Base-by-base conservation (phyloP, 2,329 filamentous ascomycete species). In the Cercospora zeae-maydis region DNA sequence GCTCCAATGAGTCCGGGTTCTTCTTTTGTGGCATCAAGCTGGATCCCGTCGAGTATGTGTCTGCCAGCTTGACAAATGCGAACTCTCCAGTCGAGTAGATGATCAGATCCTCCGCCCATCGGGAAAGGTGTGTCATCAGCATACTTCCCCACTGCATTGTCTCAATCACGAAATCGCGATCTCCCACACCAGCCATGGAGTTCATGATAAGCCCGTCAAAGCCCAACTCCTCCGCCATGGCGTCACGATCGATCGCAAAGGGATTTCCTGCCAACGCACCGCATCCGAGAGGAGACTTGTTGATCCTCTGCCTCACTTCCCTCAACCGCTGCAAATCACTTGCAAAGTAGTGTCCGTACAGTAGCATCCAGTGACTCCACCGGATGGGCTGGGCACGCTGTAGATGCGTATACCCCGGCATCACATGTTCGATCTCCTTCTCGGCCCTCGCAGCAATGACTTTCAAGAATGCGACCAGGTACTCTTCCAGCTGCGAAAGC, bases 361-460 rank as follows among this genome's bases (percentile, higher is more conserved):
- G 88, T 67, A 96, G 78, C 74, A 96, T 81, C 88, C 88, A 93
- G 73, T 95, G 91, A 60, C 84, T 87, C 89, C 89, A 96, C 65
- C 89, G 82, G 69, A 96, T 86, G 1, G 91, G 91, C 78, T 90
- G 85, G 3, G 91, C 91, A 58, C 90, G 88, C 78, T 96, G 92
- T 36, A 95, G 79, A 77, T 96, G 92, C 13, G 91, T 96, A 78
- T 96, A 96, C 2, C 90, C 90, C 1, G 92, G 92, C 89, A 96
- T 95, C 72, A 96, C 76, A 67, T 86, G 82, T 69, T 90, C 88
- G 66, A 93, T 87, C 71, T 95, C 90, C 36, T 81, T 77, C 81
- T 92, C 89, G 1, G 91, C 90, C 30, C 91, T 84, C 52, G 80
- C 79, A 36, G 86, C 83, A 13, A 88, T 85, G 53, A 92, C 88